phyloP scores from a whole-genome alignment of 306 rosid species.

The Erythrophleum fordii region DNA sequence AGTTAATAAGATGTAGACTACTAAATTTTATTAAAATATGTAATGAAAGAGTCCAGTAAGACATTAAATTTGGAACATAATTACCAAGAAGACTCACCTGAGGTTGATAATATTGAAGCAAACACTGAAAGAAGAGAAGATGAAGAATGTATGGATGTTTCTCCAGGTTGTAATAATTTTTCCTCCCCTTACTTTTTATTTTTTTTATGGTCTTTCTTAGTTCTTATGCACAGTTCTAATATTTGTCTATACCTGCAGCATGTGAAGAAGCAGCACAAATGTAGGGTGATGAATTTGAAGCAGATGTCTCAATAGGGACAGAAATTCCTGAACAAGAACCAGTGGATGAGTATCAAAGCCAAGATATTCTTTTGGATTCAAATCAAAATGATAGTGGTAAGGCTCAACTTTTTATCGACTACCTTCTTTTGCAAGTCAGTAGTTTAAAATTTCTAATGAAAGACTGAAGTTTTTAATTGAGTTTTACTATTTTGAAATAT shows the following conservation, averaged over 20 bases:
- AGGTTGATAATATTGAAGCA: constrained; percentile 42
- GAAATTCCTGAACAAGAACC: constrained; percentile 88
- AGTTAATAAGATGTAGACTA: too few relatives aligned
- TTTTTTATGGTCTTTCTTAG: neutral
- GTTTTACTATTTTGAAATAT: constrained; percentile 2
- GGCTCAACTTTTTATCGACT: constrained; percentile 30
- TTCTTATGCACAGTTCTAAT: constrained; percentile 19
- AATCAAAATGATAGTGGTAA: constrained; percentile 58
- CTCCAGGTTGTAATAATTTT: constrained; percentile 53
- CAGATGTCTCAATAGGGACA: constrained; percentile 82
- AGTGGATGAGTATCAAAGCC: constrained; percentile 63
- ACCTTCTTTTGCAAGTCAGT: constrained; percentile 19
- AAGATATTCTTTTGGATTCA: constrained; percentile 41
- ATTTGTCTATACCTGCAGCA: constrained; percentile 45
- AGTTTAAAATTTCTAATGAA: neutral
- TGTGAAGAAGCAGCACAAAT: constrained; percentile 57
- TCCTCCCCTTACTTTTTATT: neutral
- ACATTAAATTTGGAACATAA: constrained; percentile 34
- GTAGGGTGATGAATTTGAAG: constrained; percentile 64
- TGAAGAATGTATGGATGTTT: constrained; percentile 52
- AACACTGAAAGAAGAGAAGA: constrained; percentile 42
- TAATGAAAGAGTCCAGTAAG: too few relatives aligned
- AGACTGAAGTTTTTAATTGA: neutral
- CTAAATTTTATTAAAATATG: too few relatives aligned
- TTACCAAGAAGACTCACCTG: constrained; percentile 43